phyloP scores from a whole-genome alignment of 2,329 filamentous ascomycete species.

The Penicillium sp. region DNA sequence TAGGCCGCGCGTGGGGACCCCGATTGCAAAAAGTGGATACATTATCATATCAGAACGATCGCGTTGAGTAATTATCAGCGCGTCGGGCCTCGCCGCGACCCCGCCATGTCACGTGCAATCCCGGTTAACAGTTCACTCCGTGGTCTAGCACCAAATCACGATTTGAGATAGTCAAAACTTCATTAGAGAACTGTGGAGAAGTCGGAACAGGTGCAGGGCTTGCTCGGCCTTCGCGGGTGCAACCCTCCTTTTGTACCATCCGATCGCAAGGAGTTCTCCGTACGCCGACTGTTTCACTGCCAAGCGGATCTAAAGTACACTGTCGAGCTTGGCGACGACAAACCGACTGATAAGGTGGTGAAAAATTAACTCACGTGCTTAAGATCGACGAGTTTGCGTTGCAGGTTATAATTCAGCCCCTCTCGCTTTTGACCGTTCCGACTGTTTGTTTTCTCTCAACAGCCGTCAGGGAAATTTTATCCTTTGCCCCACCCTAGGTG shows the following conservation, averaged over 20 bases:
- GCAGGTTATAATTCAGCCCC: background rate
- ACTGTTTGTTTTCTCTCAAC: background rate
- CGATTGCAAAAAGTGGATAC: background rate
- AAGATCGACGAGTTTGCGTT: background rate
- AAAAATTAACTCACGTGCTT: background rate
- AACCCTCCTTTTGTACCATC: background rate
- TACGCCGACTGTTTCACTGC: background rate
- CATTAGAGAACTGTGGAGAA: background rate
- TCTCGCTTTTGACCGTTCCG: background rate
- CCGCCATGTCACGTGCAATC: constrained; percentile 16
- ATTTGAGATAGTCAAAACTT: background rate
- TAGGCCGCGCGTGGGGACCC: background rate
- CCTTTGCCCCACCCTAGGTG: background rate
- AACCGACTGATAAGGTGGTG: constrained; percentile 15
- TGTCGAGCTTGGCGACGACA: constrained; percentile 8
- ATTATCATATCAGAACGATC: constrained; percentile 17
- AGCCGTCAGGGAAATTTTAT: background rate
- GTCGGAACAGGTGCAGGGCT: background rate
- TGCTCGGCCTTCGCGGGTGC: background rate
- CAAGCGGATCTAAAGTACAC: constrained; percentile 7
- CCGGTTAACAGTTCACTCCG: background rate
- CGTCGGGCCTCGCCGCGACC: constrained; percentile 17
- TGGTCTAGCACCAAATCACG: background rate
- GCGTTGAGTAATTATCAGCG: constrained; percentile 18
- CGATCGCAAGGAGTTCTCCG: background rate